Conservation (phyloP, 2,329 filamentous ascomycete genomes). For the Colletotrichum destructivum region DNA sequence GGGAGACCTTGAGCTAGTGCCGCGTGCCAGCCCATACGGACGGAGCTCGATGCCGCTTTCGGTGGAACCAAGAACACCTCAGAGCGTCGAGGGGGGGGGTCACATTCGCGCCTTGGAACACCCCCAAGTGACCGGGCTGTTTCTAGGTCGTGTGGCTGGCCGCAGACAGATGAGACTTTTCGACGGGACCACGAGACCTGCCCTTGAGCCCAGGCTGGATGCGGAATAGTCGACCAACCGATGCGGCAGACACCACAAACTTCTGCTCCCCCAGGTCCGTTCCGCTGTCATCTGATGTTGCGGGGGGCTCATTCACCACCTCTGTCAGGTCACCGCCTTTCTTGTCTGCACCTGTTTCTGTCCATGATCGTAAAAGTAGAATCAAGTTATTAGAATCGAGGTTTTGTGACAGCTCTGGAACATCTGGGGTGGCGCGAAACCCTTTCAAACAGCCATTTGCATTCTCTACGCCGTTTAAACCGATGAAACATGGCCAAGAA, state of each 20-base stretch:
- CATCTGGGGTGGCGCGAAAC: no score
- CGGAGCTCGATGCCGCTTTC: conserved; percentile 21
- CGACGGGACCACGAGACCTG: conserved; percentile 6
- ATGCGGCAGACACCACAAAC: background rate
- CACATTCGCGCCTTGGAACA: conserved; percentile 3
- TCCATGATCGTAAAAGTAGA: background rate
- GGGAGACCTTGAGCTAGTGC: conserved; percentile 26
- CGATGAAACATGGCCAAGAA: background rate
- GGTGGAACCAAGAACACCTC: background rate
- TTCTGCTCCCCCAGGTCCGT: background rate
- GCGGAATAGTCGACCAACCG: background rate
- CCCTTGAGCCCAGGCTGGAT: conserved; percentile 5
- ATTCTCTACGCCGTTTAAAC: background rate
- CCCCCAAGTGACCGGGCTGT: conserved; percentile 10
- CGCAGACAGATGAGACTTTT: conserved; percentile 5
- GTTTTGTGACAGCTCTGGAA: background rate
- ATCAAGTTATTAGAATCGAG: background rate
- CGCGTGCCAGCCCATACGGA: conserved; percentile 25
- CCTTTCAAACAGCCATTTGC: no score
- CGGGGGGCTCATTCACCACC: background rate
- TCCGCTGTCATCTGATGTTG: background rate
- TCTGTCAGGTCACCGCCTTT: background rate
- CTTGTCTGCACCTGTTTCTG: background rate
- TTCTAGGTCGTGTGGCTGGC: conserved; percentile 5
- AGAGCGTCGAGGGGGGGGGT: background rate